Percentiles rank a stretch among this genome's conserved stretches.
phyloP scores from a whole-genome alignment of 1,139 yeast genomes.

The Pichia kudriavzevii region DNA sequence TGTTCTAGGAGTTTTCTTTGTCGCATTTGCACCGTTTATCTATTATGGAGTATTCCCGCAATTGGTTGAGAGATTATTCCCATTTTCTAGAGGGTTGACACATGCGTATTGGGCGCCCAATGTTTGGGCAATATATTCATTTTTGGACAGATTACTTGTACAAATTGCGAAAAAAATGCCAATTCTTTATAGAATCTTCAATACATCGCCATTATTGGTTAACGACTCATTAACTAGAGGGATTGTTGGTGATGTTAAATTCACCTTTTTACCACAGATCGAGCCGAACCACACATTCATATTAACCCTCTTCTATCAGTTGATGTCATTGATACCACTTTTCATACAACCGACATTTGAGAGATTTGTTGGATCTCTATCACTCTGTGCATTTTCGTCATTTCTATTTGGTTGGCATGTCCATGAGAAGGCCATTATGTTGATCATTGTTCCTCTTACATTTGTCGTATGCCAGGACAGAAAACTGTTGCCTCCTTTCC shows the following conservation, averaged over 20 bases:
- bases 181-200: slow-evolving; percentile 11
- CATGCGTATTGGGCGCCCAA: slow-evolving; percentile 99
- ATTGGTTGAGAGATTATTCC: slow-evolving; percentile 66
- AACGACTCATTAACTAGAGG: slow-evolving; percentile 56
- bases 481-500: slow-evolving; percentile 60
- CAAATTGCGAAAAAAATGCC: slow-evolving; percentile 29
- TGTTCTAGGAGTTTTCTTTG: slow-evolving; percentile 54
- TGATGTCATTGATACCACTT: slow-evolving; percentile 69
- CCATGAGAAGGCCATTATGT: slow-evolving; percentile 89
- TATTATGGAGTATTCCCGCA: slow-evolving; percentile 59
- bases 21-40: slow-evolving; percentile 79
- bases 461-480: slow-evolving; percentile 69
- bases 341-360: slow-evolving; percentile 67
- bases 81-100: slow-evolving; percentile 90
- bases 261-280: slow-evolving; percentile 72
- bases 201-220: slow-evolving; percentile 1
- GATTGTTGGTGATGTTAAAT: slow-evolving; percentile 81
- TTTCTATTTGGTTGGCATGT: slow-evolving; percentile 98
- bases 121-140: slow-evolving; percentile 90
- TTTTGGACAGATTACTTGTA: slow-evolving; percentile 67
- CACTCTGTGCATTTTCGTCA: slow-evolving; percentile 86
- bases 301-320: slow-evolving; percentile 74
- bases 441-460: slow-evolving; percentile 83
- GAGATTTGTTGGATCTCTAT: slow-evolving; percentile 74
- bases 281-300: slow-evolving; percentile 71